Base-by-base conservation (phyloP, 495 filamentous ascomycete genomes). In the Podospora bellae-mahoneyi region DNA sequence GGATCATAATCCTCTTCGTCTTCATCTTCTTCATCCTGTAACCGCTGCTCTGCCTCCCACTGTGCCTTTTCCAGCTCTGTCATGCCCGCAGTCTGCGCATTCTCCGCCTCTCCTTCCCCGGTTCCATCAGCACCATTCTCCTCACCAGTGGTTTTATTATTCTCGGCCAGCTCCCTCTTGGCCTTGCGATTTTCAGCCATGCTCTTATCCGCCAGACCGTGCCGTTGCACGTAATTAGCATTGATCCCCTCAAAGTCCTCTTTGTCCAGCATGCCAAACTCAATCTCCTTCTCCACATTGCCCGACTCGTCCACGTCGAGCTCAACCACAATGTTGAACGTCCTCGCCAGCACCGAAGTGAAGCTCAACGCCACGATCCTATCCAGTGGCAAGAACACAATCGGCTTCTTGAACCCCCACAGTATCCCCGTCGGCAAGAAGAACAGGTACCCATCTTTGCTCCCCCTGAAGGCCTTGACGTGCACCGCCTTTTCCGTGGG, bases 371-470 rank as follows among this genome's bases (percentile, higher is more conserved):
- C 91, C 3, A 88, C 88, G 63, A 98, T 90, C 54, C 84, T 81
- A 58, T 90, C 87, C 59, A 96, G 90, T 3, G 92, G 88, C 68
- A 98, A 88, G 82, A 92, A 97, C 18, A 92, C 73, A 27, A 99
- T 80, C 0, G 95, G 95, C 74, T 99, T 99, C 78, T 97, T 97
- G 85, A 97, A 98, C 1, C 88, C 93, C 83, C 91, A 99, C 32
- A 99, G 76, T 59, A 99, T 94, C 2, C 95, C 95, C 23, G 84
- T 89, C 56, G 90, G 86, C 6, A 97, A 83, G 75, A 98, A 90
- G 79, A 96, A 98, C 13, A 99, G 84, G 69, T 89, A 99, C 13
- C 95, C 94, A 77, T 99, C 95, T 84, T 99, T 99, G 72, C 88
- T 94, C 1, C 95, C 95, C 55, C 93, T 85, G 81, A 93, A 94